Evolutionary conservation across 805 yeast genomes (phyloP), one percentile per base, ranked within the genome.

Genomic region (Yamadazyma takamatsuzukensis): DNA sequence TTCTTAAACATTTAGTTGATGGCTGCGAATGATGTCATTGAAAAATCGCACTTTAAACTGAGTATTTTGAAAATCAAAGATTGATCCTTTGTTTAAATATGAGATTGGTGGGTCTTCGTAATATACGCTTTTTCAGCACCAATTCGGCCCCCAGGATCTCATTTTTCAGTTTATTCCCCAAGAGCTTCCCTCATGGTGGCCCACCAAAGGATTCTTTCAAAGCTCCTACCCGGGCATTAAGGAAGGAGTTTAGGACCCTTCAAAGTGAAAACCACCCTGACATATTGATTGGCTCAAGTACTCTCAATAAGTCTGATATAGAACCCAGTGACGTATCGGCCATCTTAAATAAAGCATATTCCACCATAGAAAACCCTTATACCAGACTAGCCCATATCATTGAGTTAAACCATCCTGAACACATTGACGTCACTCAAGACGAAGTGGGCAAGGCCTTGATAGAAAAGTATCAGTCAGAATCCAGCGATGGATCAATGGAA

Each of bases 231-330:
- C 61, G 68, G 29, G 48, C 59, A 12, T 67, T 90, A 29, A 72
- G 95, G 32, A 72, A 76, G 37, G 97, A 93, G 54, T 90, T 78
- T 54, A 62, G 95, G 24, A 43, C 49, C 6, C 61, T 88, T 18
- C 97, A 90, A 55, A 74, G 83, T 22, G 66, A 70, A 37, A 69
- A 74, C 30, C 98, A 90, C 52, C 98, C 98, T 0, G 98, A 90
- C 60, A 65, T 68, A 39, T 61, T 61, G 13, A 49, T 49, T 21
- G 61, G 61, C 1, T 45, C 57, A 1, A 27, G 49, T 1, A 39
- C 51, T 27, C 43, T 42, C 42, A 37, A 36, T 6, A 27, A 33
- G 11, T 40, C 30, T 3, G 37, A 32, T 10, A 15, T 12, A 6
- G 19, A 18, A 10, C 67, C 52, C 15, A 56, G 56, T 7, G 45